Conservation (phyloP, 1,284 basidiomycete genomes). For the Gymnopus androsaceus region DNA sequence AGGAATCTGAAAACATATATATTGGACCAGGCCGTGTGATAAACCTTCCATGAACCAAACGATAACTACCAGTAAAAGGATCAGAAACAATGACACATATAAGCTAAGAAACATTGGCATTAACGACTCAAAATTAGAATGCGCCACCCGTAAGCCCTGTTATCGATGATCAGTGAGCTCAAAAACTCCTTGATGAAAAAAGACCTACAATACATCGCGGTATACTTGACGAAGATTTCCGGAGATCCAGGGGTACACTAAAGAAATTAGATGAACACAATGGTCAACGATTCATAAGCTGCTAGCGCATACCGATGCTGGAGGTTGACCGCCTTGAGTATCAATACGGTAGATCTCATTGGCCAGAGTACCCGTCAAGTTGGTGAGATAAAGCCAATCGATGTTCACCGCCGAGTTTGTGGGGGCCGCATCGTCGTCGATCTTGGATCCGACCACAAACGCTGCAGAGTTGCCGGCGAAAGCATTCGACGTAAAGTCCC, state of each 20-base stretch:
- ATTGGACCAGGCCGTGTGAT: no score
- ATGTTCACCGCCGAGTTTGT: constrained; percentile 48
- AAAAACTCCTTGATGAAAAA: no score
- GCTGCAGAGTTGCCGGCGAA: constrained; percentile 45
- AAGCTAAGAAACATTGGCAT: no score
- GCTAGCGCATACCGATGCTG: constrained; percentile 46
- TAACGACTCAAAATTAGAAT: no score
- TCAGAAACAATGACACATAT: no score
- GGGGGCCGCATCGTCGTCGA: constrained; percentile 46
- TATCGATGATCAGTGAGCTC: no score
- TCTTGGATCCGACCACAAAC: constrained; percentile 49
- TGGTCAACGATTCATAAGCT: background rate
- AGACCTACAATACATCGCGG: constrained; percentile 16
- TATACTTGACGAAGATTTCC: constrained; percentile 14
- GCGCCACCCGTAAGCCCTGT: no score
- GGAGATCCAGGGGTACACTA: constrained; percentile 13
- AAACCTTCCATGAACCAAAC: no score
- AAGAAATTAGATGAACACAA: background rate
- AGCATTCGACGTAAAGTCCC: constrained; percentile 53
- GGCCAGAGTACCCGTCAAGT: constrained; percentile 52
- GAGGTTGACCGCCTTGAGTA: constrained; percentile 65
- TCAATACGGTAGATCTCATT: constrained; percentile 55
- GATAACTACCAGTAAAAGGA: no score
- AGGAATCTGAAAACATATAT: no score
- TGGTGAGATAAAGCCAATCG: constrained; percentile 56